Base-by-base conservation (phyloP, 2,329 filamentous ascomycete genomes). In the Daldinia sp. region DNA sequence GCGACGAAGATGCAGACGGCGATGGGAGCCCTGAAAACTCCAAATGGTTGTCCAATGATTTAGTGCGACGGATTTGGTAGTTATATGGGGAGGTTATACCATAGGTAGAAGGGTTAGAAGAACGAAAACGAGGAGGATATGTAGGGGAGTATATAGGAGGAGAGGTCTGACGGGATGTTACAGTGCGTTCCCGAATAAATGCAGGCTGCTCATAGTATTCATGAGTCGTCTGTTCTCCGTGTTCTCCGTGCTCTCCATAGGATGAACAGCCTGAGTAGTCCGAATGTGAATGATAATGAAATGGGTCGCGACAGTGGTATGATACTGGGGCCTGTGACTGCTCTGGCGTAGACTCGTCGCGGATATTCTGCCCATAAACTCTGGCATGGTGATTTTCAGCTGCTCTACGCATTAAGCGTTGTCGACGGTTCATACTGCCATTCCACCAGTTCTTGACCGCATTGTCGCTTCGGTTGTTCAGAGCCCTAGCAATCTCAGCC, bases 371-470 rank as follows among this genome's bases (percentile, higher is more conserved):
- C 6, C 46, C 7, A 33, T 33, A 26, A 18, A 33, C 46, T 28
- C 18, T 48, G 6, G 30, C 42, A 15, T 30, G 18, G 41, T 30
- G 26, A 30, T 18, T 59, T n/a, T 46, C 56, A 61, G 60, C 73
- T 42, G 75, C 75, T 71, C 78, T 82, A 71, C 83, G 80, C 69
- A 82, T 78, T 59, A 84, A 79, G 72, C 89, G 83, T 76, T 84
- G 86, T 75, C 91, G 87, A 76, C 94, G 89, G 82, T 97, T 97
- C 86, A 94, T 92, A 78, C 91, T 93, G 56, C 94, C 94, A 78
- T 97, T 97, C 93, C 93, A 97, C 93, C 94, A 98, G 81, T 98
- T 98, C 88, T 98, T 98, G 71, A 98, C 93, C 30, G 93, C 92
- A 77, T 98, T 98, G 83, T 98, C 94, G 79, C 94, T 97, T 76